Base-by-base conservation (phyloP, 2,329 filamentous ascomycete genomes). In the Elsinoe fawcettii region DNA sequence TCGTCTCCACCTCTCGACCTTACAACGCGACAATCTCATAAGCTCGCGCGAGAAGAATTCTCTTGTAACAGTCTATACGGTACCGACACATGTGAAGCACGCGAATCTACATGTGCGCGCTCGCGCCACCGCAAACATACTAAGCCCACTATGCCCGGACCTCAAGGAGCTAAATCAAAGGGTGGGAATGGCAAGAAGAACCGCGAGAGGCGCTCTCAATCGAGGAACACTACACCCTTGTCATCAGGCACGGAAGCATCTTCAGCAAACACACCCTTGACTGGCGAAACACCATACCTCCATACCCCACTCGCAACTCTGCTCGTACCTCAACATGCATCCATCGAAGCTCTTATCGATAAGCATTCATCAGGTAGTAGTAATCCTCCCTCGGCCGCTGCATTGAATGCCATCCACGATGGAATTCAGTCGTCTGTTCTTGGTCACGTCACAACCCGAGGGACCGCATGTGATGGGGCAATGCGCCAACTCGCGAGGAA, bases 191-290 rank as follows among this genome's bases (percentile, higher is more conserved):
- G 61, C 30, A 58, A 57, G 12, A 55, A 55, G 22, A 57, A 77
- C 60, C 78, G 78, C 63, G 79, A 80, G 64, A 79, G 83, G 60
- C 83, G 84, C 63, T 86, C 85, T 64, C 78, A 82, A 60, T 90
- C 86, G 68, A 85, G 88, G 67, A 91, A 90, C 71, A 88, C 86
- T 34, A 92, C 88, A 14, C 88, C 88, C 34, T 80, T 81, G 66
- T 79, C 81, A 32, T 61, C 66, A 30, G 62, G 66, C 23, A 66
- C 66, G 11, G 72, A 75, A 32, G 61, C 71, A 70, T 66, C 74
- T 70, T 79, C 85, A 58, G 85, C 83, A 65, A 80, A 89, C 54
- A 81, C 85, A 57, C 79, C 86, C 16, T 64, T 71, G 43, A 66
- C 75, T 37, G 66, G 44, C 5, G 65, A 69, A 32, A 69, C 84